A percentile compares a stretch with the other conserved stretches of the same genome.
Conservation (phyloP, 2,329 filamentous ascomycete genomes). For the Teratosphaeria pseudoeucalypti region DNA sequence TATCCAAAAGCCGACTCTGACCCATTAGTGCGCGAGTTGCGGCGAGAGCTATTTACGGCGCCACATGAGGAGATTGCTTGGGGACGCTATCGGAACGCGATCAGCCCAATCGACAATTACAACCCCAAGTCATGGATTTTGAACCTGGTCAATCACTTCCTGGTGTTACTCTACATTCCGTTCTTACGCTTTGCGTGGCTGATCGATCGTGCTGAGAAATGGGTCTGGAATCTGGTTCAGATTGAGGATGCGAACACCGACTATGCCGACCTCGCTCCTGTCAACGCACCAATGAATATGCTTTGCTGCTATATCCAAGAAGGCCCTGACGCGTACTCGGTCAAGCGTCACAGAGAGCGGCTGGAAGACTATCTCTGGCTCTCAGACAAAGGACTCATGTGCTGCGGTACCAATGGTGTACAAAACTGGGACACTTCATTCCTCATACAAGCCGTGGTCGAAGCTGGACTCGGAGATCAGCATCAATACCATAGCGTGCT, state of each 20-base stretch:
- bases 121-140: conserved; percentile 83
- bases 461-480: conserved; percentile 67
- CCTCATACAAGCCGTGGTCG: conserved; percentile 69
- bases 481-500: conserved; percentile 75
- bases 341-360: conserved; percentile 68
- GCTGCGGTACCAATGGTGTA: conserved; percentile 95
- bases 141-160: conserved; percentile 64
- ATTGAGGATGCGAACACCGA: conserved; percentile 92
- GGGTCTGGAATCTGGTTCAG: conserved; percentile 71
- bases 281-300: conserved; percentile 86
- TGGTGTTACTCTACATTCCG: conserved; percentile 72
- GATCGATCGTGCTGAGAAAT: conserved; percentile 63
- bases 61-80: conserved; percentile 72
- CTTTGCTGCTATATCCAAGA: conserved; percentile 75
- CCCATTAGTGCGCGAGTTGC: conserved; percentile 59
- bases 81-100: conserved; percentile 67
- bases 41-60: conserved; percentile 72
- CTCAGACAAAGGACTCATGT: conserved; percentile 82
- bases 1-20: conserved; percentile 54
- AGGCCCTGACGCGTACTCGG: conserved; percentile 60
- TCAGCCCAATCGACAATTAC: conserved; percentile 73
- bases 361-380: conserved; percentile 85
- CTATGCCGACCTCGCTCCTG: conserved; percentile 74
- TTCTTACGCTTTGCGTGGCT: conserved; percentile 59
- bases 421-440: conserved; percentile 97